Percentiles rank a stretch among this genome's conserved stretches.
Conservation (phyloP, 352 stramenopile genomes). For the Globisporangium nunn region DNA sequence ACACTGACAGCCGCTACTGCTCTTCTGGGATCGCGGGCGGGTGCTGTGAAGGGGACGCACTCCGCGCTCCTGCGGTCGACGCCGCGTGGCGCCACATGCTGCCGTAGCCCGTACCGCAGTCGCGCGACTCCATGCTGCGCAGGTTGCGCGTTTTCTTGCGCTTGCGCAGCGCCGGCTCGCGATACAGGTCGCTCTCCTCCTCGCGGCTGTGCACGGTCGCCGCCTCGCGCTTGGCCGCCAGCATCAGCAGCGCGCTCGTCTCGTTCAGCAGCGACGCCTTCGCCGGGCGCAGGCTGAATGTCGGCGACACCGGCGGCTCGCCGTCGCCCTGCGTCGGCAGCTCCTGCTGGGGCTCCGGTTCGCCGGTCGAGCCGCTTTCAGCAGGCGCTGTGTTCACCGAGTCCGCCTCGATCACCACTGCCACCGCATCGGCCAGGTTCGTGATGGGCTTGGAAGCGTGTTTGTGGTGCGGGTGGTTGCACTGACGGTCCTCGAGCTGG, state of each 20-base stretch:
- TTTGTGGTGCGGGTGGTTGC: slow-evolving; percentile 31
- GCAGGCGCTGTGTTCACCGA: not conserved
- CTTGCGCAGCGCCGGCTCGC: slow-evolving; percentile 53
- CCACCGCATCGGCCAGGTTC: slow-evolving; percentile 9
- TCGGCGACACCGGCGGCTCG: slow-evolving; percentile 2
- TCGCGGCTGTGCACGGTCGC: slow-evolving; percentile 18
- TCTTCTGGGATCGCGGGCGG: slow-evolving; percentile 7
- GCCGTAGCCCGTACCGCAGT: slow-evolving; percentile 9
- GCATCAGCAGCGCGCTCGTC: slow-evolving; percentile 29
- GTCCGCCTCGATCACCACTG: slow-evolving; percentile 5
- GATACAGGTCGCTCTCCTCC: slow-evolving; percentile 66
- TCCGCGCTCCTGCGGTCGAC: not conserved
- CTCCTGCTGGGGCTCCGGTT: slow-evolving; percentile 6
- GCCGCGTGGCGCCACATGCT: slow-evolving; percentile 9
- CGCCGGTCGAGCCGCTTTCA: slow-evolving; percentile 3
- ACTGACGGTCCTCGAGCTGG: slow-evolving; percentile 29
- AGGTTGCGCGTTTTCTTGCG: slow-evolving; percentile 15
- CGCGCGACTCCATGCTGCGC: slow-evolving; percentile 7
- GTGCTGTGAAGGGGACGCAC: not conserved
- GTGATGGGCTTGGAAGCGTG: slow-evolving; percentile 6
- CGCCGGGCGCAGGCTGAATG: slow-evolving; percentile 6
- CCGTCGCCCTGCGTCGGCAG: slow-evolving; percentile 4
- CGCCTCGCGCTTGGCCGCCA: slow-evolving; percentile 27
- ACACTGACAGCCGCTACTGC: not conserved
- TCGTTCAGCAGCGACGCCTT: slow-evolving; percentile 15